Evolutionary conservation across 208 protist genomes (phyloP), one percentile per base, ranked within the genome.

Genomic region (Crithidia mellificae): DNA sequence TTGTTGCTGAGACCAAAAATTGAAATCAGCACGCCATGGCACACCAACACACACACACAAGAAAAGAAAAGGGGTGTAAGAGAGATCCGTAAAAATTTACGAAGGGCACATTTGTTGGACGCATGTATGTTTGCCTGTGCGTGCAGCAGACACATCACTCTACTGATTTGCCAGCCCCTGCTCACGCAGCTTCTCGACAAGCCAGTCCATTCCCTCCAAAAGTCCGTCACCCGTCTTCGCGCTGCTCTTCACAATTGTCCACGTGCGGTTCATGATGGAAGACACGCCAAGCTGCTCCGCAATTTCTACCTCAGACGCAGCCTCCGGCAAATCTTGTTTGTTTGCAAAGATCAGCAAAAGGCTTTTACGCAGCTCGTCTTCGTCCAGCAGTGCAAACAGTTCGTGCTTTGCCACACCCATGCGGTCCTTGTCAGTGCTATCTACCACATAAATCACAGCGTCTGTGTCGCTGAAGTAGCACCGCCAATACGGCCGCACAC

Each of bases 381-480:
- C 98, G 8, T 83, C 72, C n/a, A 99, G 68, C 90, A 99, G 97
- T 66, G 92, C 97, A 55, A 98, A 88, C 27, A 99, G 81, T 72
- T 99, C 98, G 11, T 88, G 87, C 22, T 84, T 74, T 5, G 96
- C 96, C 51, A 96, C 84, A 9, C 74, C 83, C 15, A 98, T 75
- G 63, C 98, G 94, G 19, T 98, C 95, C 44, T 84, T 74, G 82
- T 99, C 98, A 78, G 94, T 98, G 65, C 86, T 95, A 84, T 99
- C 98, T 51, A 99, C 97, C 43, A 99, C 98, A 77, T 98, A 99
- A 70, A 99, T 98, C 43, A 99, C 82, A 25, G 85, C 97, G 58
- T 99, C 97, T 6, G 96, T 97, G 83, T 98, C 98, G 68, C 97
- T 90, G 85, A 95, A 99, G 88, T 99, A 98, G 88, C 98, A 88